A percentile compares a stretch with the other conserved stretches of the same genome.
Conservation (phyloP, 1,284 basidiomycete genomes). For the Tylopilus orsonianus region DNA sequence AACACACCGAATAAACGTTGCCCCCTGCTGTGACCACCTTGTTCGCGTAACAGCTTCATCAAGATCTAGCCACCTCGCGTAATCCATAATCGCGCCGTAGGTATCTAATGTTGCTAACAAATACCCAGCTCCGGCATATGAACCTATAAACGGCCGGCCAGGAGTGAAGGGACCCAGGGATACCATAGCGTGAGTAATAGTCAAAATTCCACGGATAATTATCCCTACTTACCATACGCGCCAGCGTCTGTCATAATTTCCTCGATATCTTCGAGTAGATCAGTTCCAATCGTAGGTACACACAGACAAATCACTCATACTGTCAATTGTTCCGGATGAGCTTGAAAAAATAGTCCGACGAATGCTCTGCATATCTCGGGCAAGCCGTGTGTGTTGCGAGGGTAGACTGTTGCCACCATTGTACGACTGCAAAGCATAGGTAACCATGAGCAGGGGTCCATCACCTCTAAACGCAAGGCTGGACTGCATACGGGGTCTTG, state of each 20-base stretch:
- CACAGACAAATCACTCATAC: conserved; percentile 36
- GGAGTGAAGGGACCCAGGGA: conserved; percentile 1
- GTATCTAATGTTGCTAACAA: conserved; percentile 51
- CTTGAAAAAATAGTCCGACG: conserved; percentile 59
- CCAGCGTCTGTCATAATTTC: conserved; percentile 53
- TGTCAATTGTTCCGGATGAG: conserved; percentile 55
- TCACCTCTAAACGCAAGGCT: background rate
- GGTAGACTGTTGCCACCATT: conserved; percentile 68
- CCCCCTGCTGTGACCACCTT: conserved; percentile 54
- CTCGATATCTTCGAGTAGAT: conserved; percentile 47
- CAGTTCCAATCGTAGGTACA: background rate
- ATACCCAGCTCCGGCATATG: conserved; percentile 66
- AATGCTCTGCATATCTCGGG: conserved; percentile 50
- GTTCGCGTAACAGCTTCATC: conserved; percentile 59
- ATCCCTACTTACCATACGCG: conserved; percentile 53
- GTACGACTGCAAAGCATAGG: conserved; percentile 42
- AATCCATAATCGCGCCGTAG: conserved; percentile 45
- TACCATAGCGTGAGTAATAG: background rate
- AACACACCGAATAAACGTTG: conserved; percentile 47
- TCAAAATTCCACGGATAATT: background rate
- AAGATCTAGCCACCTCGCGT: conserved; percentile 67
- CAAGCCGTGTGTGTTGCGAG: conserved; percentile 44
- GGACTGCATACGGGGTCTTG: conserved; percentile 50
- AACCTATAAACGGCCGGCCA: conserved; percentile 43
- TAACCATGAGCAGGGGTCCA: conserved; percentile 2